Evolutionary conservation across 2,329 filamentous ascomycete species (phyloP).

Genomic region (Colletotrichum viniferum): DNA sequence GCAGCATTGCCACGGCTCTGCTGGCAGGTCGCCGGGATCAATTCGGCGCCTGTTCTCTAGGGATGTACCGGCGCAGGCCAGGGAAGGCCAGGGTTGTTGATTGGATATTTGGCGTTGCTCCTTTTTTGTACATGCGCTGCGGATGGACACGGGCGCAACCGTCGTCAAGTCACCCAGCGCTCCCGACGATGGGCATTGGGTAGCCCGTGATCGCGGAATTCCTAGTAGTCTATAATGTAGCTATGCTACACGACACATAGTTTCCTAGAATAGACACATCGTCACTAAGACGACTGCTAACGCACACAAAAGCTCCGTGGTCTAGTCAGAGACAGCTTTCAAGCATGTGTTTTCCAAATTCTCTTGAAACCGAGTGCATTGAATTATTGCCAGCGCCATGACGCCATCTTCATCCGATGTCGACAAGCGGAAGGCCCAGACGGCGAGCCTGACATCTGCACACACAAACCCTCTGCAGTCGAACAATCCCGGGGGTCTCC

Average conservation of each 20-base stretch:
- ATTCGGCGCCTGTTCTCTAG: not conserved
- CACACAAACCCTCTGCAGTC: not conserved
- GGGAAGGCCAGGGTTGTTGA: not conserved
- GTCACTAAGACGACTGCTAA: not conserved
- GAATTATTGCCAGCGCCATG: not conserved
- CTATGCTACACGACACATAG: slow-evolving; percentile 7
- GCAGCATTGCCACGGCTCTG: slow-evolving; percentile 5
- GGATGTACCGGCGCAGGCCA: slow-evolving; percentile 15
- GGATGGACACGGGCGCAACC: not conserved
- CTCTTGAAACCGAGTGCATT: not conserved
- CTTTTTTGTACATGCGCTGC: slow-evolving; percentile 22
- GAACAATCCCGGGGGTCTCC: not conserved
- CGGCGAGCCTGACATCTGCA: not conserved
- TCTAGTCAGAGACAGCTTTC: not conserved
- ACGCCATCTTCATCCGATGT: slow-evolving; percentile 11
- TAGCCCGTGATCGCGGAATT: not conserved
- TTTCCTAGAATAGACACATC: slow-evolving; percentile 2
- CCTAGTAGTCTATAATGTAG: slow-evolving; percentile 19
- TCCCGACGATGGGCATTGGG: not conserved
- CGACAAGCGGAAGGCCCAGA: not conserved
- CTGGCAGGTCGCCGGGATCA: not conserved
- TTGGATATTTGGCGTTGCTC: slow-evolving; percentile 28
- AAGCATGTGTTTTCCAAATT: not conserved
- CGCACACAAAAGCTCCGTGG: not conserved
- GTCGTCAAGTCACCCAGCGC: not conserved